A percentile compares a stretch with the other conserved stretches of the same genome.
Conservation (phyloP, 305 asterid species). For the Fraxinus nigra region DNA sequence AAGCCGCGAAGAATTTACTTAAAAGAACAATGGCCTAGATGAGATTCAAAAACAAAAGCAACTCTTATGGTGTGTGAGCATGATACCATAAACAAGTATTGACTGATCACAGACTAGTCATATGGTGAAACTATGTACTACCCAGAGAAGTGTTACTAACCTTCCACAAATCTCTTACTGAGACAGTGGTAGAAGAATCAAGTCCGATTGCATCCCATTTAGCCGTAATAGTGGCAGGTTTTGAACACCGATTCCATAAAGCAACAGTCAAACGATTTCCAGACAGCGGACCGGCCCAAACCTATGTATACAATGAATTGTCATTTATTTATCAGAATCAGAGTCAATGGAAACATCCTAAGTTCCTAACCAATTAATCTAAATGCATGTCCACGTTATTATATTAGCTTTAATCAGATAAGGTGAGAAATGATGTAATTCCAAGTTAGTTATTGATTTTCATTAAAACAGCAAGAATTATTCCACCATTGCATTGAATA, state of each 20-base stretch:
- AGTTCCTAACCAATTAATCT: neutral
- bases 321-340: neutral
- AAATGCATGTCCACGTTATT: neutral
- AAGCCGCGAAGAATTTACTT: neutral
- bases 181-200: constrained; percentile 63
- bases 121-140: neutral
- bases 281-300: constrained; percentile 96
- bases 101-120: neutral
- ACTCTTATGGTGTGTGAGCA: neutral
- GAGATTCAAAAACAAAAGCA: neutral
- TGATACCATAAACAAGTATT: neutral
- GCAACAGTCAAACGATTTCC: constrained; percentile 63
- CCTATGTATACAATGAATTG: constrained; percentile 36
- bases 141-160: constrained; percentile 31
- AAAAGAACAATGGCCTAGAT: neutral
- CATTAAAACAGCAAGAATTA: neutral
- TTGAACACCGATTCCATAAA: constrained; percentile 79
- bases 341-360: neutral
- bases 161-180: constrained; percentile 84
- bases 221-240: constrained; percentile 52
- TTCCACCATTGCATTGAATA: neutral
- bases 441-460: neutral
- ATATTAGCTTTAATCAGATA: neutral
- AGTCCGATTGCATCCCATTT: constrained; percentile 71
- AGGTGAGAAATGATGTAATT: neutral